Conservation (phyloP, 139 green algal genomes). For the Marvania coccoides region DNA sequence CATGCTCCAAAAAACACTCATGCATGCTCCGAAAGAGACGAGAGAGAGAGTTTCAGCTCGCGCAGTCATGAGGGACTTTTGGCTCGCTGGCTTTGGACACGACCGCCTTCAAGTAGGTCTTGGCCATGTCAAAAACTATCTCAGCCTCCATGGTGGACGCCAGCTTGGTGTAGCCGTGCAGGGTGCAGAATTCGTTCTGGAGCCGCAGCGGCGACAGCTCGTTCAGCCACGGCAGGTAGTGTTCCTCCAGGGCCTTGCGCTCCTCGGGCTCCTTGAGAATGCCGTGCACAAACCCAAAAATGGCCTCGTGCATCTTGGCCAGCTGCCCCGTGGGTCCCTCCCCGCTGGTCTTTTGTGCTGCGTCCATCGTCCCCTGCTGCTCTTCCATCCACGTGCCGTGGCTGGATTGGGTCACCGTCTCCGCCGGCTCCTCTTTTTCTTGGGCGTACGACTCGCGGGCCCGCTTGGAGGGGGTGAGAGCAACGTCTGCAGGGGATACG, state of each 20-base stretch:
- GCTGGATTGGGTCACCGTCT: background rate
- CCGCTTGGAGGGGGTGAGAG: too few species aligned
- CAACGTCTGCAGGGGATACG: too few species aligned
- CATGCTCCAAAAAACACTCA: too few species aligned
- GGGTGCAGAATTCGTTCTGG: slow-evolving; percentile 13
- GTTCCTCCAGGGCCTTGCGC: slow-evolving; percentile 15
- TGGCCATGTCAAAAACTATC: background rate
- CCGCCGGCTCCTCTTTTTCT: background rate
- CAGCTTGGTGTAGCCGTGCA: slow-evolving; percentile 10
- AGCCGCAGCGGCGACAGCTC: slow-evolving; percentile 7
- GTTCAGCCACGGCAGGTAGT: slow-evolving; percentile 24
- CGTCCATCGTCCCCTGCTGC: background rate
- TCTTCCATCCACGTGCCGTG: background rate
- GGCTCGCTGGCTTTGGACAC: background rate
- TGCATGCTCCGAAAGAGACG: too few species aligned
- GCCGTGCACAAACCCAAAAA: slow-evolving; percentile 14
- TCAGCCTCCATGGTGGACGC: background rate
- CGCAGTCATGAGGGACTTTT: too few species aligned
- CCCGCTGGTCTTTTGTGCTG: background rate
- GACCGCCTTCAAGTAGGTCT: slow-evolving; percentile 1
- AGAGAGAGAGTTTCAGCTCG: too few species aligned
- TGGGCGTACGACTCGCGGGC: background rate
- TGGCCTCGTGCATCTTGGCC: slow-evolving; percentile 11
- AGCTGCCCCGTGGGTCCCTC: background rate
- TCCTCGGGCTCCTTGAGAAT: slow-evolving; percentile 6